Percentiles rank a stretch among this genome's conserved stretches.
phyloP scores from a whole-genome alignment of 768 basidiomycete species.

The Tylopilus sp. region DNA sequence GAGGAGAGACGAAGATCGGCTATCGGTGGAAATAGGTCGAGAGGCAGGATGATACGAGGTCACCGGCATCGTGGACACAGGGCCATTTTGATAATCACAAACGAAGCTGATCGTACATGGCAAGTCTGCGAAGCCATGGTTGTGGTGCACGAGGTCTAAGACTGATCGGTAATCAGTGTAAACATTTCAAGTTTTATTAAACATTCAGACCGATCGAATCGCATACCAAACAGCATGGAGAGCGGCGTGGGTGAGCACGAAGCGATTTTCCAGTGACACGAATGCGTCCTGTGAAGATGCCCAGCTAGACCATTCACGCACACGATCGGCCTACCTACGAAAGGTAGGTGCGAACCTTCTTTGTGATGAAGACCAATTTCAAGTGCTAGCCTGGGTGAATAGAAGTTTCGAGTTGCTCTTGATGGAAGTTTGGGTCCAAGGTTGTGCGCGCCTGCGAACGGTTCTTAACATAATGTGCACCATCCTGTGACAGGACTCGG shows the following conservation, averaged over 20 bases:
- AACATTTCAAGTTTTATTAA: neutral
- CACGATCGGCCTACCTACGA: neutral
- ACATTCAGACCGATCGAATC: neutral
- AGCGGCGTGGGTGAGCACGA: neutral
- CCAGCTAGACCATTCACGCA: neutral
- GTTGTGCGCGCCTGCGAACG: neutral
- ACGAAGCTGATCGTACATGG: neutral
- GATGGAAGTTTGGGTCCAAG: neutral
- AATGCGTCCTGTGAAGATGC: neutral
- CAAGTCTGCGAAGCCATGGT: neutral
- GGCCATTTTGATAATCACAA: neutral
- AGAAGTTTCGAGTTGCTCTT: no score
- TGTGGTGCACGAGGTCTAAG: slow-evolving; percentile 1
- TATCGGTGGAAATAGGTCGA: neutral
- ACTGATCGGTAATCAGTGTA: neutral
- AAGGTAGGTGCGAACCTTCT: neutral
- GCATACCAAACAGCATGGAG: neutral
- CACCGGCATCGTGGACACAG: no score
- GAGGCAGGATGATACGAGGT: no score
- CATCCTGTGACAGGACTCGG: no score
- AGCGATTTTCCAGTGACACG: neutral
- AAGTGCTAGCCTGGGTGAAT: no score
- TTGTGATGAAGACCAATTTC: neutral
- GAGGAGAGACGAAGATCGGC: neutral
- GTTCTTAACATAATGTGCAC: no score